These are phyloP conservation scores for Phytopythium delawarense DNA, from an alignment of 352 stramenopile species.

Conservation along the genomic window DNA sequence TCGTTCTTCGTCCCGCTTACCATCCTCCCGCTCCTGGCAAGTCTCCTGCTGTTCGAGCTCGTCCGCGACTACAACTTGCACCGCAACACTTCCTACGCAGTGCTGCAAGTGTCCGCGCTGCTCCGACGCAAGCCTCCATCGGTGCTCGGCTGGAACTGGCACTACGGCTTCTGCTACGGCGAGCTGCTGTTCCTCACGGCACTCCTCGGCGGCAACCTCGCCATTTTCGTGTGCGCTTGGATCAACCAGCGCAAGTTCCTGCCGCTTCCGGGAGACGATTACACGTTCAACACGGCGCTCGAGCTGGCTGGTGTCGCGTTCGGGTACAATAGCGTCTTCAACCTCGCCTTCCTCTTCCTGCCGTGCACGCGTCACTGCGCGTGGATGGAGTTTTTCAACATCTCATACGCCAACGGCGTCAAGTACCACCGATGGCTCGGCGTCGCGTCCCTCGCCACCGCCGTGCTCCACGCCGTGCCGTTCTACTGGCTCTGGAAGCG, in stretches of 20 bases:
- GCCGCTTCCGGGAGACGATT: slow-evolving; percentile 19
- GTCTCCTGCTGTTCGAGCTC: slow-evolving; percentile 39
- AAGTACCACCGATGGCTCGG: slow-evolving; percentile 67
- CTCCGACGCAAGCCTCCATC: slow-evolving; percentile 38
- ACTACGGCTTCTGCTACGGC: slow-evolving; percentile 43
- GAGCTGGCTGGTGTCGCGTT: slow-evolving; percentile 39
- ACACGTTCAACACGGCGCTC: slow-evolving; percentile 43
- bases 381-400: slow-evolving; percentile 63
- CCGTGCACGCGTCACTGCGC: slow-evolving; percentile 52
- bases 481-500: slow-evolving; percentile 48
- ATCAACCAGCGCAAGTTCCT: slow-evolving; percentile 29
- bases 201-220: slow-evolving; percentile 44
- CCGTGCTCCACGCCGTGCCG: slow-evolving; percentile 29
- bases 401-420: slow-evolving; percentile 56
- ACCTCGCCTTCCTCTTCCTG: slow-evolving; percentile 61
- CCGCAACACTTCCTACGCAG: slow-evolving; percentile 26
- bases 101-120: slow-evolving; percentile 35
- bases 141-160: slow-evolving; percentile 7
- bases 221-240: slow-evolving; percentile 52
- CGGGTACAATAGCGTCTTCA: slow-evolving; percentile 52
- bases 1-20: slow-evolving; percentile 53
- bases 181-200: slow-evolving; percentile 54
- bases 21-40: slow-evolving; percentile 36
- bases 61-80: slow-evolving; percentile 37
- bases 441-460: slow-evolving; percentile 29